Base-by-base conservation (phyloP, 140 eudicot genomes). In the Bidens hawaiensis region DNA sequence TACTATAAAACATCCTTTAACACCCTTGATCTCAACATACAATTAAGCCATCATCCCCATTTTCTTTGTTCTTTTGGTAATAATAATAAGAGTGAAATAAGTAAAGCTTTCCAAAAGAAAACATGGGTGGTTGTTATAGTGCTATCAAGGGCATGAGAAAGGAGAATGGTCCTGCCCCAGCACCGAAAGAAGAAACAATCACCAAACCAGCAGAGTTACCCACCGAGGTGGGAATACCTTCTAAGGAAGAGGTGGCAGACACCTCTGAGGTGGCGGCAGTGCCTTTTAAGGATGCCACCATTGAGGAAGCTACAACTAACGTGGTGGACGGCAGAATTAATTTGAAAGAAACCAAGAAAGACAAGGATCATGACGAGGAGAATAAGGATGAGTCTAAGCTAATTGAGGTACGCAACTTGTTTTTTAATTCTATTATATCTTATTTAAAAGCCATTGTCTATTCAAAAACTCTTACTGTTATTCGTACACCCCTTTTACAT, bases 41-140 rank as follows among this genome's bases (percentile, higher is more conserved):
- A 70, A 69, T 12, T 47, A 27, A 46, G 42, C 45, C 65, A 52
- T 31, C 76, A 61, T 61, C 38, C 58, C 50, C 16, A 71, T 47
- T 70, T 68, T 63, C 64, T 67, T 50, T 67, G 18, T 69, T 40
- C 33, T n/a, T n/a, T n/a, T n/a, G n/a, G n/a, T n/a, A n/a, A n/a
- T n/a, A n/a, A n/a, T n/a, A n/a, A n/a, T n/a, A n/a, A n/a, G n/a
- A n/a, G n/a, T n/a, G n/a, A n/a, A n/a, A n/a, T n/a, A n/a, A n/a
- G n/a, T n/a, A n/a, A n/a, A 53, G 2, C 3, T 24, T 14, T 42
- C 60, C 12, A 67, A n/a, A 25, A 54, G 16, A 6, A 63, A 71
- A 50, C 64, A 76, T 76, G 81, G 81, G 81, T 64, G 81, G 77
- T 18, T 76, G 81, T 58, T 68, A 67, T 59, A 76, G 81, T 65